Evolutionary conservation across 129 eudicot species (phyloP).

Genomic region (Flaveria sonorensis): DNA sequence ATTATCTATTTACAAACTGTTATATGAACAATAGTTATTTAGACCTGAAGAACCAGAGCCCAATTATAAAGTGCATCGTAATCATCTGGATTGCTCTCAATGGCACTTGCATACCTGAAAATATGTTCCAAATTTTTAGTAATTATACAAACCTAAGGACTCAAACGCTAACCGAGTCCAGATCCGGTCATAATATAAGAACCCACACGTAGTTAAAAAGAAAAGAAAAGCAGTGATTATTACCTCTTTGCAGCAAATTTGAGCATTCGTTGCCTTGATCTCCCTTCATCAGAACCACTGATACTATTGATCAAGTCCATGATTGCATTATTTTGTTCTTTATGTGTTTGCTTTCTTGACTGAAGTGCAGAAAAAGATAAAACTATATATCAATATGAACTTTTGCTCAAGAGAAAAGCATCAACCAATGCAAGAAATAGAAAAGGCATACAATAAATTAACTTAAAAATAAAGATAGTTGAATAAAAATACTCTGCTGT

Average conservation of each 20-base stretch:
- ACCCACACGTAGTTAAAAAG: too few relatives aligned
- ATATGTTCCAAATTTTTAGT: slow-evolving; percentile 9
- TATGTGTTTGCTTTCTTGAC: slow-evolving; percentile 57
- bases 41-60: slow-evolving; percentile 98
- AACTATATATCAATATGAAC: neutral
- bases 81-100: slow-evolving; percentile 89
- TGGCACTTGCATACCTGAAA: slow-evolving; percentile 89
- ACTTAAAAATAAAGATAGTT: neutral
- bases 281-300: slow-evolving; percentile 74
- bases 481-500: neutral
- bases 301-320: slow-evolving; percentile 79
- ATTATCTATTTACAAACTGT: neutral
- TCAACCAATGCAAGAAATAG: neutral
- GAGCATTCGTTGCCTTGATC: slow-evolving; percentile 84
- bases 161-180: slow-evolving; percentile 1
- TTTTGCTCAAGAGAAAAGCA: slow-evolving; percentile 8
- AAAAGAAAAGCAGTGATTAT: neutral
- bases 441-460: neutral
- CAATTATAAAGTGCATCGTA: slow-evolving; percentile 95
- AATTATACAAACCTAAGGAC: slow-evolving; percentile 10
- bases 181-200: neutral
- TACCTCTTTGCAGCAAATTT: slow-evolving; percentile 94
- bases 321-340: slow-evolving; percentile 63
- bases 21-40: neutral
- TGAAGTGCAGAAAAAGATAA: slow-evolving; percentile 35